phyloP scores from a whole-genome alignment of 345 rosid species.

The Gossypium ekmanianum region DNA sequence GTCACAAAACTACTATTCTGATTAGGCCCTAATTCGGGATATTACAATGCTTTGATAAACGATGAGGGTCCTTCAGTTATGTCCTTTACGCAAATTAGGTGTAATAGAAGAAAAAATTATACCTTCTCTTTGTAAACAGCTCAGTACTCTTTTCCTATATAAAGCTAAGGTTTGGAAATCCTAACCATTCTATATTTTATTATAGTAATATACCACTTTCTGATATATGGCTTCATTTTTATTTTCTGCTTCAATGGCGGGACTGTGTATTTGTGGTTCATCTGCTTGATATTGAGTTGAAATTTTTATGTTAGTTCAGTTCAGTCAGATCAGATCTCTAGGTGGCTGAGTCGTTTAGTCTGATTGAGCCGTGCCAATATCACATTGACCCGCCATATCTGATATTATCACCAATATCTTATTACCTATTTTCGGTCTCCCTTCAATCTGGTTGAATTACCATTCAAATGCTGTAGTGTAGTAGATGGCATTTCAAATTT shows the following conservation, averaged over 20 bases:
- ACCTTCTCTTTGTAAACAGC: background rate
- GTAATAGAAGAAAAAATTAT: slow-evolving; percentile 10
- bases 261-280: background rate
- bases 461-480: too few species aligned
- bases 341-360: slow-evolving; percentile 9
- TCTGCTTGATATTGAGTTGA: background rate
- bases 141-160: slow-evolving; percentile 5
- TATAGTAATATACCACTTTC: background rate
- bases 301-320: slow-evolving; percentile 12
- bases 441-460: too few species aligned
- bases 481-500: too few species aligned
- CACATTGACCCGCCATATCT: background rate
- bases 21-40: too few species aligned
- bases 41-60: background rate
- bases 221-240: background rate
- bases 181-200: slow-evolving; percentile 5
- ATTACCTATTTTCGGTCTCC: background rate
- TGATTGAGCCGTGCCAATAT: slow-evolving; percentile 38
- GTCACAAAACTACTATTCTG: too few species aligned
- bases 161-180: background rate
- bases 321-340: slow-evolving; percentile 14
- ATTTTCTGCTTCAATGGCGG: slow-evolving; percentile 8
- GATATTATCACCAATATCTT: background rate
- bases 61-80: slow-evolving; percentile 15
- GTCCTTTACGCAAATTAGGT: slow-evolving; percentile 16